Evolutionary conservation across 768 basidiomycete genomes (phyloP), one percentile per base, ranked within the genome.

Genomic region (Krasilnikovozyma curviuscula): DNA sequence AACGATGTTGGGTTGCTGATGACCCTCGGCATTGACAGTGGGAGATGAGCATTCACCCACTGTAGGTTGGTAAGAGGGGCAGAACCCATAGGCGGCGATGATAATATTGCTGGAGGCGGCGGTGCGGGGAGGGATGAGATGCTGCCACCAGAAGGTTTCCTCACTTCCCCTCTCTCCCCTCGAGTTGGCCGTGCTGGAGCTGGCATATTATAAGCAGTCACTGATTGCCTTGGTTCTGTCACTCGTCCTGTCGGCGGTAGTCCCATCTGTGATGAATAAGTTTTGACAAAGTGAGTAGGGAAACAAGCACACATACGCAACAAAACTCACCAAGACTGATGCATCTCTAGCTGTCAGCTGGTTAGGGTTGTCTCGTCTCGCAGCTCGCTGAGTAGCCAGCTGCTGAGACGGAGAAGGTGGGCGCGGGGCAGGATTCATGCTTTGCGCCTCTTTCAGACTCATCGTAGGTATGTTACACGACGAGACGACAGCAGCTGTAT

Each of bases 381-480:
- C 68, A 0, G 86, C 83, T 35, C 78, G 77, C 63, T 95, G 89
- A 0, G 81, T 84, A 1, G 86, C 85, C 18, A 76, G 84, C 14
- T 85, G 77, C 13, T 81, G 79, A 0, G 75, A 71, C 0, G 93
- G 93, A 0, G 88, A 91, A 1, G 93, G 91, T 0, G 93, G 93
- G 12, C 91, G 74, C 7, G 89, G 89, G 0, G 83, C 81, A 2
- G 91, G 89, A 58, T 83, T 85, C 86, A 97, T 85, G 2, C 88
- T 77, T 67, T 97, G 88, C 0, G 93, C 93, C 12, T 93, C 83
- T 21, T 80, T 75, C 34, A 98, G 71, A 0, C 91, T 85, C 54
- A 97, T 95, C 1, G 91, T 97, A 1, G 88, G 84, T 44, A 97
- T 84, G 58, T 93, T 93, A 68, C 83, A 84, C 2, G 89, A 93